Evolutionary conservation across 2,329 filamentous ascomycete species (phyloP), one percentile per base, ranked within the genome.

Genomic region (Dactylonectria estremocensis): DNA sequence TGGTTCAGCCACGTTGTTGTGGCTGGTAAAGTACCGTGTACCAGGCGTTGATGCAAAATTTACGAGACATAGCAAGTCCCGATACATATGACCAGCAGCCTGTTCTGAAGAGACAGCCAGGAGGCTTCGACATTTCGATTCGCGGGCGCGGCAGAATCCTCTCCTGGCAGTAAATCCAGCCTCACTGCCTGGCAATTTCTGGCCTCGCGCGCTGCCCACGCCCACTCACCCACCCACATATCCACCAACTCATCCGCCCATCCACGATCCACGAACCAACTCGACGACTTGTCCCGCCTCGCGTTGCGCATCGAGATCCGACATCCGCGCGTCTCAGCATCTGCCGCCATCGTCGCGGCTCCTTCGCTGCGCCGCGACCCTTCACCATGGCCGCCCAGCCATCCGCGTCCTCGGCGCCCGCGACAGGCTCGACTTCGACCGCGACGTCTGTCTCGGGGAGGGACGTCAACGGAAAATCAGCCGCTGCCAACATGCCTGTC

Each of bases 361-460:
- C 77, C 77, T 76, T 74, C 74, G 79, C 74, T 76, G 76, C 77
- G 77, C 73, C 70, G 70, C 74, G 71, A 72, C 70, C 73, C 71
- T 73, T 74, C 72, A 71, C 74, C 74, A 87, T 87, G 84, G 84
- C 85, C 70, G 79, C 82, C 67, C 82, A 82, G 74, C 80, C 80
- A 69, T 81, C 83, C 72, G 76, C 80, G 69, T 78, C 70, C 43
- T 69, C 78, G 74, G 73, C 72, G 66, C 69, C 77, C 57, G 77
- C 77, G 69, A 77, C 77, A 68, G 80, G 77, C 70, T 74, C 77
- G 66, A 75, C 74, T 52, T 77, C 80, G 35, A 73, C 77, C 55
- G 76, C 78, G 61, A 73, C 79, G 24, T 74, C 79, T 55, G 75
- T 70, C 67, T 75, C 78, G 57, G 77, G 77, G 52, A 77, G 77